Conservation (phyloP, 768 basidiomycete species). For the Dentipellis sp. region DNA sequence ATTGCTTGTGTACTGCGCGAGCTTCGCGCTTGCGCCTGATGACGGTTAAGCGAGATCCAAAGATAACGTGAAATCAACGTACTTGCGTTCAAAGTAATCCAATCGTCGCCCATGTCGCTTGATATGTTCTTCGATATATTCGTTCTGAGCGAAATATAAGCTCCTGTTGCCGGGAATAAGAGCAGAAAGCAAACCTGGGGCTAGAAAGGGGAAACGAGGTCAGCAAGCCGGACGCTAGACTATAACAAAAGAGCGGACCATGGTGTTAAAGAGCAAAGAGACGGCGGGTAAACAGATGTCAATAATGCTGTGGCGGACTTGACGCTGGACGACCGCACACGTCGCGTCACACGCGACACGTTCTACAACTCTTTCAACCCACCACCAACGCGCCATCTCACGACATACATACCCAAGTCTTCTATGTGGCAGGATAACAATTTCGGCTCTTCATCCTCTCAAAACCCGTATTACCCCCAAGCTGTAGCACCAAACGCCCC, state of each 20-base stretch:
- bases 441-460: slow-evolving; percentile 53
- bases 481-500: slow-evolving; percentile 40
- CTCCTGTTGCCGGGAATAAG: neutral
- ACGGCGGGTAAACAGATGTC: too few species aligned
- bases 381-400: too few species aligned
- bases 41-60: slow-evolving; percentile 3
- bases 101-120: slow-evolving; percentile 92
- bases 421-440: slow-evolving; percentile 71
- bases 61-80: slow-evolving; percentile 4
- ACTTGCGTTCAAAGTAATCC: slow-evolving; percentile 96
- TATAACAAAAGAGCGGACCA: too few species aligned
- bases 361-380: too few species aligned
- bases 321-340: too few species aligned
- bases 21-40: slow-evolving; percentile 76
- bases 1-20: slow-evolving; percentile 66
- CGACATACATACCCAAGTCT: neutral
- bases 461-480: slow-evolving; percentile 44
- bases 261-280: too few species aligned
- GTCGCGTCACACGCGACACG: too few species aligned
- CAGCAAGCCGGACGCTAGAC: too few species aligned
- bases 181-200: slow-evolving; percentile 45
- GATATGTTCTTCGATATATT: slow-evolving; percentile 98
- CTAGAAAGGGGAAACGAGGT: slow-evolving; percentile 24
- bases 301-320: too few species aligned
- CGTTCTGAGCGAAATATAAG: slow-evolving; percentile 57